These are phyloP conservation scores for Orobanche coerulescens DNA, from an alignment of 257 asterid genomes.

Conservation along the genomic window DNA sequence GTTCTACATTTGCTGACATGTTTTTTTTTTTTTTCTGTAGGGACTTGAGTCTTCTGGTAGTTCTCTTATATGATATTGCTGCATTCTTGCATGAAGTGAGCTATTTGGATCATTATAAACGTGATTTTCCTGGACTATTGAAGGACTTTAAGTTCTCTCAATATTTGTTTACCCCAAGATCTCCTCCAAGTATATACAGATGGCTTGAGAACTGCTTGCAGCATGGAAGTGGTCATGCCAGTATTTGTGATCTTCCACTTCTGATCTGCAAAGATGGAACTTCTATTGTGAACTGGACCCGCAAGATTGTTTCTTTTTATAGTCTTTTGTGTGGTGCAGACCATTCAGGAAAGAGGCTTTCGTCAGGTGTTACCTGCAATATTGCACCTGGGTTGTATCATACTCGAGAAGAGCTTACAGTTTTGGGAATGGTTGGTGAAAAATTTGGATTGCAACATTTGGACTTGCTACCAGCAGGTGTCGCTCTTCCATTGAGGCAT, in stretches of 20 bases:
- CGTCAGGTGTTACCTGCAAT: slow-evolving; percentile 76
- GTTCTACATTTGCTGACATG: slow-evolving; percentile 14
- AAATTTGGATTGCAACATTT: slow-evolving; percentile 81
- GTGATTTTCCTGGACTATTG: slow-evolving; percentile 70
- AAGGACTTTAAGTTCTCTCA: slow-evolving; percentile 33
- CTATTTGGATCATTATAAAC: slow-evolving; percentile 84
- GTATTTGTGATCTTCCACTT: slow-evolving; percentile 55
- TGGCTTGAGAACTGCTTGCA: slow-evolving; percentile 85
- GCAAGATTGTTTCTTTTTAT: slow-evolving; percentile 80
- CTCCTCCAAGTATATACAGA: slow-evolving; percentile 80
- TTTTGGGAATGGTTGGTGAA: slow-evolving; percentile 97
- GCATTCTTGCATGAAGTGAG: slow-evolving; percentile 51
- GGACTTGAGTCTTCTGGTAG: slow-evolving; percentile 82
- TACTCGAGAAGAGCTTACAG: slow-evolving; percentile 63
- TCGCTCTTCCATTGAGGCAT: slow-evolving; percentile 90
- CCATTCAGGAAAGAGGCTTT: slow-evolving; percentile 47
- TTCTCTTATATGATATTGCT: slow-evolving; percentile 63
- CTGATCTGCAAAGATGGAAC: slow-evolving; percentile 62
- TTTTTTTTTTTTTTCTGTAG: slow-evolving; percentile 34
- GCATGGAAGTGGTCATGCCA: slow-evolving; percentile 62
- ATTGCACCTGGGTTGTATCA: slow-evolving; percentile 62
- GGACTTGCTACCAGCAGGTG: slow-evolving; percentile 91
- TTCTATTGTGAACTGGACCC: slow-evolving; percentile 70
- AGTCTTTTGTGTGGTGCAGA: slow-evolving; percentile 88
- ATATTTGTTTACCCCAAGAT: slow-evolving; percentile 28